A percentile compares a stretch with the other conserved stretches of the same genome.
These are phyloP conservation scores for Penicillium capsulatum DNA, from an alignment of 2,329 filamentous ascomycete genomes.

Conservation along the genomic window DNA sequence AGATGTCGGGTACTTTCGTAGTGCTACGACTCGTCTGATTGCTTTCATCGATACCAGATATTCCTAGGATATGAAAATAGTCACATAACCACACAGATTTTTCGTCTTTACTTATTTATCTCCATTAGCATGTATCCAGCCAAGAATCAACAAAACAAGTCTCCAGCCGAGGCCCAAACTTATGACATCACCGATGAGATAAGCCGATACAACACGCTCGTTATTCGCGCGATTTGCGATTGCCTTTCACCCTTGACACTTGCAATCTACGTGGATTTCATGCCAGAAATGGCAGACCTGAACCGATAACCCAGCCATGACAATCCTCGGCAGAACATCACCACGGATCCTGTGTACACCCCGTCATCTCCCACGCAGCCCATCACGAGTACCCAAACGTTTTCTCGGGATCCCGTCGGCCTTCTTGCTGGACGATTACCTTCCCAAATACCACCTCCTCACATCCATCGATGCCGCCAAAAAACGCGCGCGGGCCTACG, in stretches of 20 bases:
- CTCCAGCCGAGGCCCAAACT: background rate
- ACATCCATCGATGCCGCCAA: conserved; percentile 64
- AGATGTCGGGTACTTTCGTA: no score
- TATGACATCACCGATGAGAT: conserved; percentile 19
- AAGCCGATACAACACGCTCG: conserved; percentile 4
- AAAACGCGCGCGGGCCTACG: conserved; percentile 70
- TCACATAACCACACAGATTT: no score
- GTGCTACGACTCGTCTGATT: no score
- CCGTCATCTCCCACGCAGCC: background rate
- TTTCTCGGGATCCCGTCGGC: conserved; percentile 53
- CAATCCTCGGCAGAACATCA: conserved; percentile 4
- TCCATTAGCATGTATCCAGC: no score
- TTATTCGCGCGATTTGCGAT: background rate
- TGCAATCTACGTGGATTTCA: no score
- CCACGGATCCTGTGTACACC: background rate
- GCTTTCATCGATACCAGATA: no score
- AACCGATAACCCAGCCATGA: conserved; percentile 9
- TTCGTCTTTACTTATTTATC: no score
- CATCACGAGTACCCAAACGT: conserved; percentile 24
- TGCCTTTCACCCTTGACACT: no score
- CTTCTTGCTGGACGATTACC: conserved; percentile 71
- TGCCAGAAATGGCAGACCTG: conserved; percentile 2
- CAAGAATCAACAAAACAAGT: no score
- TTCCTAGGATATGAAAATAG: no score
- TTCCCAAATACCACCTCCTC: conserved; percentile 66